These are phyloP conservation scores for Pythium myriotylum DNA, from an alignment of 352 stramenopile species.

Conservation along the genomic window DNA sequence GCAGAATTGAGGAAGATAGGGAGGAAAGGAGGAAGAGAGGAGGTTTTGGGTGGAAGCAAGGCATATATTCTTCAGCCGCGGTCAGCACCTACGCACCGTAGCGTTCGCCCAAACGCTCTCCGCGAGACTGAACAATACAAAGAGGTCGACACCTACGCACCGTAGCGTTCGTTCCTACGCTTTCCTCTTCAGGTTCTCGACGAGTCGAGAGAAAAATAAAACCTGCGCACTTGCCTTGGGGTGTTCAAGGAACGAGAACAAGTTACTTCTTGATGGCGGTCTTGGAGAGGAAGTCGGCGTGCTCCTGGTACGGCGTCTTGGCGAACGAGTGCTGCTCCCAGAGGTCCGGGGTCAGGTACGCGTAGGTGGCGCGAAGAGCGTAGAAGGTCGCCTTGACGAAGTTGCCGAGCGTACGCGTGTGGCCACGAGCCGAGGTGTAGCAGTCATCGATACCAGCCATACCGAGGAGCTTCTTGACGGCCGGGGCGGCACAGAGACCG, in stretches of 20 bases:
- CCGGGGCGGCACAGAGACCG: slow-evolving; percentile 97
- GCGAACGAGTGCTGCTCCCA: slow-evolving; percentile 96
- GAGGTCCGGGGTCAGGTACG: slow-evolving; percentile 98
- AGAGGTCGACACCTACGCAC: slow-evolving; percentile 90
- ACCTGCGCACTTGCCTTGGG: neutral
- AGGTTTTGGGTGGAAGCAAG: slow-evolving; percentile 15
- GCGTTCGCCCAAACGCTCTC: slow-evolving; percentile 84
- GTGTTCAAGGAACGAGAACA: slow-evolving; percentile 27
- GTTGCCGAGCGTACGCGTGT: slow-evolving; percentile 99
- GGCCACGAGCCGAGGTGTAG: slow-evolving; percentile 95
- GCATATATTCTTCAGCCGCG: slow-evolving; percentile 44
- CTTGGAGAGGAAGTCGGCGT: slow-evolving; percentile 99
- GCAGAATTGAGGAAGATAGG: neutral
- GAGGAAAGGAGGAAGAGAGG: slow-evolving; percentile 2
- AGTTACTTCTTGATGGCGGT: slow-evolving; percentile 92
- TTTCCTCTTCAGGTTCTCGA: slow-evolving; percentile 60
- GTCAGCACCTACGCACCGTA: slow-evolving; percentile 93
- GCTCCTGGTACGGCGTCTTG: slow-evolving; percentile 97
- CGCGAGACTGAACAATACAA: slow-evolving; percentile 51
- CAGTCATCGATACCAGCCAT: slow-evolving; percentile 99
- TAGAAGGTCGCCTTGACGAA: slow-evolving; percentile 99
- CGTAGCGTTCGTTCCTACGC: slow-evolving; percentile 88
- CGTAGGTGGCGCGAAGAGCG: slow-evolving; percentile 97
- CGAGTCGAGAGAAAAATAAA: too few species aligned
- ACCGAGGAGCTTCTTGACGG: slow-evolving; percentile 98